Percentiles rank a stretch among this genome's conserved stretches.
These are phyloP conservation scores for Chloranthus sessilifolius DNA, from an alignment of 164 flowering plant genomes.

Conservation along the genomic window DNA sequence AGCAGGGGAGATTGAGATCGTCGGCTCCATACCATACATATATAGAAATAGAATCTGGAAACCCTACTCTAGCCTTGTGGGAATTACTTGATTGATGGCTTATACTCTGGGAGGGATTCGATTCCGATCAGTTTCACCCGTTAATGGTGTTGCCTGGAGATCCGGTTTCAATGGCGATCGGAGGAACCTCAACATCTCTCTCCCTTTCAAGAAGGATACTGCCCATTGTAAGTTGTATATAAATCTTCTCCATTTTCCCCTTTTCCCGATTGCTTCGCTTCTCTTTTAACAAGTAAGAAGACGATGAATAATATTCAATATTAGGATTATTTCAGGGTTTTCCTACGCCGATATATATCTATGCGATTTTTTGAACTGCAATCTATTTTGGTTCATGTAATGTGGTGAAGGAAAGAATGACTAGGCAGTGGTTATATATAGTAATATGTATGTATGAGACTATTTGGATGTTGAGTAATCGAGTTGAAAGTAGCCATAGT, in stretches of 20 bases:
- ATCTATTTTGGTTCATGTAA: no score
- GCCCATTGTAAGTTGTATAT: constrained; percentile 13
- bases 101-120: constrained; percentile 26
- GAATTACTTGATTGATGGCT: no score
- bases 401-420: no score
- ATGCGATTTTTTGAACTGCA: not conserved
- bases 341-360: not conserved
- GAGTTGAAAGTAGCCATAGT: no score
- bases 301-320: not conserved
- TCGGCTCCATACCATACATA: no score
- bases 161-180: constrained; percentile 19
- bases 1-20: no score
- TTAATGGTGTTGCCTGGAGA: constrained; percentile 11
- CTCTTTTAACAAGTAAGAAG: no score
- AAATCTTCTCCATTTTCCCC: not conserved
- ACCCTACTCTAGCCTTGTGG: not conserved
- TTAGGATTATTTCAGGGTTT: not conserved
- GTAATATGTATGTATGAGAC: no score
- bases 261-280: not conserved
- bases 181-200: constrained; percentile 11
- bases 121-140: constrained; percentile 15
- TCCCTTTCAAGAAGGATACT: constrained; percentile 8
- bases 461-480: no score
- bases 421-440: no score
- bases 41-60: no score